These are phyloP conservation scores for Acer saccharum DNA, from an alignment of 345 rosid genomes.

Conservation along the genomic window DNA sequence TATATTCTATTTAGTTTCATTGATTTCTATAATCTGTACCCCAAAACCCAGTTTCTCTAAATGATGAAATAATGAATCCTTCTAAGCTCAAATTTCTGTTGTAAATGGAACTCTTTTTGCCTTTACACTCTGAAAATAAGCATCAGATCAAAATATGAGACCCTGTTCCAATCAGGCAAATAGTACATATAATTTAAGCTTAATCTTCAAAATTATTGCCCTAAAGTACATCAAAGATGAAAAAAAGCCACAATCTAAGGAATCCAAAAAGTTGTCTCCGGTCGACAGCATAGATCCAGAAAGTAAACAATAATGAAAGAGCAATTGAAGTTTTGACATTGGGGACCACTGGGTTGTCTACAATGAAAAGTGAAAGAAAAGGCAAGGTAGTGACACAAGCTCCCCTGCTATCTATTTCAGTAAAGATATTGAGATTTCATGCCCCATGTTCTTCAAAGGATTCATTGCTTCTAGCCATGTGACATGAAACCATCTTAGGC, in stretches of 20 bases:
- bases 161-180: conserved; percentile 14
- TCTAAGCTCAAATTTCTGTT: background rate
- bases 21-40: background rate
- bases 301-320: conserved; percentile 31
- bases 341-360: conserved; percentile 37
- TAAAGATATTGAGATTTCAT: conserved; percentile 32
- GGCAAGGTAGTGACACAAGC: conserved; percentile 27
- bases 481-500: conserved; percentile 37
- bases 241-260: conserved; percentile 18
- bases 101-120: conserved; percentile 16
- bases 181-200: background rate
- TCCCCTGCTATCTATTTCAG: conserved; percentile 32
- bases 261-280: conserved; percentile 27
- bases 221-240: conserved; percentile 16
- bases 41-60: background rate
- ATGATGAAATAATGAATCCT: background rate
- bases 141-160: conserved; percentile 16
- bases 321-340: conserved; percentile 23
- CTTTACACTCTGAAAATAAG: conserved; percentile 26
- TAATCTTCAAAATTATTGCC: conserved; percentile 22
- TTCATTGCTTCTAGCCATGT: conserved; percentile 50
- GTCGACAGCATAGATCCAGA: conserved; percentile 22
- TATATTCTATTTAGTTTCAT: conserved; percentile 15
- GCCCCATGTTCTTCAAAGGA: conserved; percentile 39
- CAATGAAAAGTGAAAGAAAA: conserved; percentile 11